These are phyloP conservation scores for Colletotrichum chlorophyti DNA, from an alignment of 2,329 filamentous ascomycete species.

Conservation along the genomic window DNA sequence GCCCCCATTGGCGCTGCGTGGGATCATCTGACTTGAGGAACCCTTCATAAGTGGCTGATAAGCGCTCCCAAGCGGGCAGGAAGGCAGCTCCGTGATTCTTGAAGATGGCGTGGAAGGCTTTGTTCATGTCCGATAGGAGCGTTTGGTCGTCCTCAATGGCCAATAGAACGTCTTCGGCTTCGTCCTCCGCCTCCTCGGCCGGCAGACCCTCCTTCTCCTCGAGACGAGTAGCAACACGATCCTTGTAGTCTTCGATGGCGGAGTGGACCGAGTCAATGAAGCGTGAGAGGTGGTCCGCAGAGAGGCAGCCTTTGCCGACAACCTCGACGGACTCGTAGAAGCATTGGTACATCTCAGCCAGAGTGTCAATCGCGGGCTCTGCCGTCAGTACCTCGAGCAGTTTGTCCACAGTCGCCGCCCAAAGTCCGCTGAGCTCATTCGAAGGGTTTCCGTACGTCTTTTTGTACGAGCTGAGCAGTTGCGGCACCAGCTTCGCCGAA, in stretches of 20 bases:
- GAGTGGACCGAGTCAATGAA: constrained; percentile 89
- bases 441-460: constrained; percentile 86
- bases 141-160: constrained; percentile 98
- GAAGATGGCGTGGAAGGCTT: constrained; percentile 98
- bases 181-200: constrained; percentile 87
- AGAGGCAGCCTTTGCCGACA: constrained; percentile 84
- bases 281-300: constrained; percentile 76
- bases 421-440: constrained; percentile 79
- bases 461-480: constrained; percentile 92
- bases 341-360: constrained; percentile 99
- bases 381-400: constrained; percentile 91
- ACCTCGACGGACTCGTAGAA: constrained; percentile 99
- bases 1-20: constrained; percentile 96
- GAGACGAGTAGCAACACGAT: constrained; percentile 80
- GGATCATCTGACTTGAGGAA: constrained; percentile 84
- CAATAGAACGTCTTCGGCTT: constrained; percentile 84
- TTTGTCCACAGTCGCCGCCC: constrained; percentile 86
- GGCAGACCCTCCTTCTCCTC: constrained; percentile 79
- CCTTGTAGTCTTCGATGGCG: constrained; percentile 91
- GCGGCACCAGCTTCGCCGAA: constrained; percentile 92
- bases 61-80: constrained; percentile 84
- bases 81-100: constrained; percentile 91
- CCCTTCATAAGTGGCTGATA: constrained; percentile 83
- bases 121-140: constrained; percentile 98
- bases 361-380: constrained; percentile 93